Percentiles rank a stretch among this genome's conserved stretches.
Conservation (phyloP, 2,329 filamentous ascomycete genomes). For the Colletotrichum navitas region DNA sequence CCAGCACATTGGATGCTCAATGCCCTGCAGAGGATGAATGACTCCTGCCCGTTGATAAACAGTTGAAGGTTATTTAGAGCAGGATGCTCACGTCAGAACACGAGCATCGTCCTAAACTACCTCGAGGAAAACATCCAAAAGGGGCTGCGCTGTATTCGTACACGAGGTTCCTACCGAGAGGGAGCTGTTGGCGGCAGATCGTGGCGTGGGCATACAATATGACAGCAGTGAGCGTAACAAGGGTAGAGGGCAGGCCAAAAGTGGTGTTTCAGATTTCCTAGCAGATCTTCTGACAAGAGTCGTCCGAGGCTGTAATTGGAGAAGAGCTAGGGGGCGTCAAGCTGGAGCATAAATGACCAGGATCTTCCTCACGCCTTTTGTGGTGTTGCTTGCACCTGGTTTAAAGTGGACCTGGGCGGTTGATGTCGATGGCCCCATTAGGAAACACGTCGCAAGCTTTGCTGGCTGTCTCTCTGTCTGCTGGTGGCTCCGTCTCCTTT, state of each 20-base stretch:
- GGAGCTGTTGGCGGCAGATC: slow-evolving; percentile 35
- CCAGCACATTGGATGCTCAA: slow-evolving; percentile 12
- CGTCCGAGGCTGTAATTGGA: slow-evolving; percentile 40
- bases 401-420: slow-evolving; percentile 29
- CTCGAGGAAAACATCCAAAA: not conserved
- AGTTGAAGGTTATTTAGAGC: not conserved
- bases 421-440: slow-evolving; percentile 35
- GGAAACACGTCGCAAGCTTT: slow-evolving; percentile 38
- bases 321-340: slow-evolving; percentile 10
- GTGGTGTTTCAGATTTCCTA: slow-evolving; percentile 39
- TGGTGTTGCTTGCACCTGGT: slow-evolving; percentile 29
- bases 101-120: not conserved
- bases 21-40: not conserved
- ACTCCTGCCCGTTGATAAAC: slow-evolving; percentile 6
- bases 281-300: slow-evolving; percentile 41
- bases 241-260: slow-evolving; percentile 34
- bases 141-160: slow-evolving; percentile 11
- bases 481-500: slow-evolving; percentile 12
- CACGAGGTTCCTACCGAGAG: not conserved
- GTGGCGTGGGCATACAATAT: slow-evolving; percentile 35
- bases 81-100: not conserved
- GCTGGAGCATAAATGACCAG: slow-evolving; percentile 41
- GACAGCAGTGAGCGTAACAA: slow-evolving; percentile 15
- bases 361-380: slow-evolving; percentile 36
- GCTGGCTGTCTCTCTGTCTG: slow-evolving; percentile 15